Conservation (phyloP, 2,329 filamentous ascomycete genomes). For the Polychaeton citri region DNA sequence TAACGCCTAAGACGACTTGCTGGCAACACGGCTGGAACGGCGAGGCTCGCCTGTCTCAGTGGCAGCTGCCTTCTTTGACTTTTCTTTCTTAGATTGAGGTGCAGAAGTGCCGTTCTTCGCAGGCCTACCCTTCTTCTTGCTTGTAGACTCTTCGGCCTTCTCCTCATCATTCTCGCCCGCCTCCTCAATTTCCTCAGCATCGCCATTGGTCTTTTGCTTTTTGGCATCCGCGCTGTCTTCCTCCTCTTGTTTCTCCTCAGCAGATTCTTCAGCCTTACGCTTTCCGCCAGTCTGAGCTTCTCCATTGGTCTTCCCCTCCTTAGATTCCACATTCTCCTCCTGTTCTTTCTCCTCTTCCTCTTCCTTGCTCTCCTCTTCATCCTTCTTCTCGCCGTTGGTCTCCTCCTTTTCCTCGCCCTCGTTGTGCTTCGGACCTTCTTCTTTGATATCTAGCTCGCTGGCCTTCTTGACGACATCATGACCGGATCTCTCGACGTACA, state of each 20-base stretch:
- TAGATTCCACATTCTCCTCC: slow-evolving; percentile 10
- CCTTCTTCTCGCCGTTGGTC: slow-evolving; percentile 11
- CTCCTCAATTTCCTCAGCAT: slow-evolving; percentile 13
- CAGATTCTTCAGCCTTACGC: slow-evolving; percentile 16
- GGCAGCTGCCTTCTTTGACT: slow-evolving; percentile 35
- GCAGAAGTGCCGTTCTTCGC: slow-evolving; percentile 22
- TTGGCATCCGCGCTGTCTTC: slow-evolving; percentile 13
- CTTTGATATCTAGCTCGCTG: slow-evolving; percentile 45
- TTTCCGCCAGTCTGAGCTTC: slow-evolving; percentile 18
- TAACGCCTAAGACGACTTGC: neutral
- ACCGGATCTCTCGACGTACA: slow-evolving; percentile 44
- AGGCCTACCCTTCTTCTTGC: slow-evolving; percentile 30
- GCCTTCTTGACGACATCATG: slow-evolving; percentile 54
- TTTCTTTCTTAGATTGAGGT: slow-evolving; percentile 24
- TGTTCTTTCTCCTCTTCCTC: slow-evolving; percentile 8
- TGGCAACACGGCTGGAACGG: slow-evolving; percentile 25
- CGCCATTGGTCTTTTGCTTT: slow-evolving; percentile 21
- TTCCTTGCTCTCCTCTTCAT: slow-evolving; percentile 8
- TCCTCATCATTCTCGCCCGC: slow-evolving; percentile 17
- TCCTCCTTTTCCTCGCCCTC: slow-evolving; percentile 13
- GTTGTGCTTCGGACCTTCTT: slow-evolving; percentile 29
- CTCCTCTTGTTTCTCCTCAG: slow-evolving; percentile 15
- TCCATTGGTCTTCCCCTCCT: slow-evolving; percentile 12
- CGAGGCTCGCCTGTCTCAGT: slow-evolving; percentile 35
- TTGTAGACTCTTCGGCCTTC: slow-evolving; percentile 21